Evolutionary conservation across 176 grass and related monocot genomes (phyloP).

Genomic region (Oryza coarctata): DNA sequence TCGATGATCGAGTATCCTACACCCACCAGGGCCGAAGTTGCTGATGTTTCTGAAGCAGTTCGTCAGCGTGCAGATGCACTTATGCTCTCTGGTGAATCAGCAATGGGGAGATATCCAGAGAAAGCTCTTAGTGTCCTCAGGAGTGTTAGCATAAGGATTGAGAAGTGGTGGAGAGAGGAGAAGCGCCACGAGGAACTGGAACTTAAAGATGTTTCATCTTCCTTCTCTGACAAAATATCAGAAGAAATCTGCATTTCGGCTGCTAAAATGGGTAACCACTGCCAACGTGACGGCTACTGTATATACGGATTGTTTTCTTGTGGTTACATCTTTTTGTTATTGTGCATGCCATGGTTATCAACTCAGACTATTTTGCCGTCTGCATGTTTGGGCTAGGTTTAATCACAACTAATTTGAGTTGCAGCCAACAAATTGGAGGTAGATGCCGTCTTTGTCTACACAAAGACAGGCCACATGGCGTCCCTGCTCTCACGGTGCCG

Average conservation of each 20-base stretch:
- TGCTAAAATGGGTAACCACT: conserved; percentile 84
- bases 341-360: neutral
- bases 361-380: neutral
- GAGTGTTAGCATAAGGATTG: conserved; percentile 89
- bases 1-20: conserved; percentile 97
- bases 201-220: conserved; percentile 67
- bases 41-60: conserved; percentile 96
- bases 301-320: neutral
- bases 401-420: conserved; percentile 14
- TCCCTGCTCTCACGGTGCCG: conserved; percentile 87
- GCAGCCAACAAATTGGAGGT: conserved; percentile 89
- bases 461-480: conserved; percentile 81
- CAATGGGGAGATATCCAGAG: conserved; percentile 89
- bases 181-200: conserved; percentile 71
- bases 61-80: conserved; percentile 84
- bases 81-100: conserved; percentile 99
- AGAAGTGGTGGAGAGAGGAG: conserved; percentile 97
- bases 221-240: conserved; percentile 86
- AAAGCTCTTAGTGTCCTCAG: conserved; percentile 87
- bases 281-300: neutral
- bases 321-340: neutral
- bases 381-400: neutral
- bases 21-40: conserved; percentile 92
- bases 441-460: conserved; percentile 90
- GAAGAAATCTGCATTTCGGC: conserved; percentile 98